Evolutionary conservation across 768 basidiomycete species (phyloP), one percentile per base, ranked within the genome.

Genomic region (Lepiota venenata): DNA sequence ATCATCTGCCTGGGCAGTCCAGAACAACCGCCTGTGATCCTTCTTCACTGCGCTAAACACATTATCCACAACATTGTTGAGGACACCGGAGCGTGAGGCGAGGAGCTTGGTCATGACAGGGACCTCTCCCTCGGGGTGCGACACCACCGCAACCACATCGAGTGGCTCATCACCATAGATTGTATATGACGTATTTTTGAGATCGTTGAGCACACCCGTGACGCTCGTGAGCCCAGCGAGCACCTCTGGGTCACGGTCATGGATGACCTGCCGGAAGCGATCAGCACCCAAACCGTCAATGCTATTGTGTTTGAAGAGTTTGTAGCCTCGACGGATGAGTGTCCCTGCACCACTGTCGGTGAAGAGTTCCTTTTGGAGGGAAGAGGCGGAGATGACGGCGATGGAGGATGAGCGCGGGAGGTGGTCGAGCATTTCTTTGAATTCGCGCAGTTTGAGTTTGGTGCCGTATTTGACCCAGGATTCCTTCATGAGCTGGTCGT

Each of bases 381-480:
- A 84, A 58, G 91, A 79, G 47, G 93, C 85, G 47, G 91, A 92
- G 72, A 99, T 99, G 72, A 99, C 93, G 61, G 97, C 96, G 48
- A 99, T 97, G 37, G 95, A 98, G 15, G 96, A 97, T 2, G 97
- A 90, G 55, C 97, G 94, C 14, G 97, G 97, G 58, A 98, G 92
- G 74, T 95, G 88, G 66, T 98, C 97, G 41, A 99, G 83, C 50
- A 99, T 86, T 65, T 98, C 97, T 74, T 99, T 99, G 80, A 99
- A 98, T 70, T 98, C 96, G 59, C 97, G 88, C 54, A 99, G 81
- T 74, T 98, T 98, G 70, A 99, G 90, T 72, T 99, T 99, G 59
- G 96, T 98, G 57, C 96, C 97, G 67, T 85, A 98, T 69, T 97
- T 97, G 70, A 99, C 96, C 97, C 97, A 99, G 5, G 94, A 82